These are phyloP conservation scores for Cercospora sp. DNA, from an alignment of 2,329 filamentous ascomycete genomes.

Conservation along the genomic window DNA sequence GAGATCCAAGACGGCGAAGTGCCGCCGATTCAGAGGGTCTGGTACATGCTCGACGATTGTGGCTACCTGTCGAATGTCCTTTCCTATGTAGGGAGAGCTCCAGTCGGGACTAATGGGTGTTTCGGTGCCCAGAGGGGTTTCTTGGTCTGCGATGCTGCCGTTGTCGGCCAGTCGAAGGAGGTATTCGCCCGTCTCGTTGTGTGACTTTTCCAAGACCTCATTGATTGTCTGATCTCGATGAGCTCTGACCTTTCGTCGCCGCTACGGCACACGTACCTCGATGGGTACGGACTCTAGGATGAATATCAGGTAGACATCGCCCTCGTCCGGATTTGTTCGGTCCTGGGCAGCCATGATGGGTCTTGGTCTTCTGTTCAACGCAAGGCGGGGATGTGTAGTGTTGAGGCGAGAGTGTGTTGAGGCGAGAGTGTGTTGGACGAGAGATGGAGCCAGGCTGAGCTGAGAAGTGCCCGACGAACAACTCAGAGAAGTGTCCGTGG, in stretches of 20 bases:
- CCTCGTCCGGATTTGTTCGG: background rate
- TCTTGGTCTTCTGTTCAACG: background rate
- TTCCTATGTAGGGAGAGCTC: background rate
- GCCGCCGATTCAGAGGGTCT: background rate
- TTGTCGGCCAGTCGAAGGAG: background rate
- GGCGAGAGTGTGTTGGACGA: background rate
- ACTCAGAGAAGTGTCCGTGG: background rate
- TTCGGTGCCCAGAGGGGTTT: background rate
- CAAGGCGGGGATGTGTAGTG: background rate
- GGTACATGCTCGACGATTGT: background rate
- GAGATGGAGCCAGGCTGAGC: background rate
- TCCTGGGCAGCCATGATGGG: background rate
- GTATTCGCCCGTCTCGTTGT: background rate
- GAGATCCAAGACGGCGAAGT: constrained; percentile 4
- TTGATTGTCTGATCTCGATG: background rate
- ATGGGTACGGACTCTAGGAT: background rate
- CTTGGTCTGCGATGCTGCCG: background rate
- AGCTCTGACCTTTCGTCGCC: background rate
- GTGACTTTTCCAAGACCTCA: background rate
- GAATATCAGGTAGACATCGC: background rate
- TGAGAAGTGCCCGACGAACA: background rate
- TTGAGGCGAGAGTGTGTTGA: background rate
- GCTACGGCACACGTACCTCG: background rate
- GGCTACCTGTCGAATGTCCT: background rate
- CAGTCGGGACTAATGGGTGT: background rate